Base-by-base conservation (phyloP, 1,139 yeast species). In the Saccharomyces hybrid region DNA sequence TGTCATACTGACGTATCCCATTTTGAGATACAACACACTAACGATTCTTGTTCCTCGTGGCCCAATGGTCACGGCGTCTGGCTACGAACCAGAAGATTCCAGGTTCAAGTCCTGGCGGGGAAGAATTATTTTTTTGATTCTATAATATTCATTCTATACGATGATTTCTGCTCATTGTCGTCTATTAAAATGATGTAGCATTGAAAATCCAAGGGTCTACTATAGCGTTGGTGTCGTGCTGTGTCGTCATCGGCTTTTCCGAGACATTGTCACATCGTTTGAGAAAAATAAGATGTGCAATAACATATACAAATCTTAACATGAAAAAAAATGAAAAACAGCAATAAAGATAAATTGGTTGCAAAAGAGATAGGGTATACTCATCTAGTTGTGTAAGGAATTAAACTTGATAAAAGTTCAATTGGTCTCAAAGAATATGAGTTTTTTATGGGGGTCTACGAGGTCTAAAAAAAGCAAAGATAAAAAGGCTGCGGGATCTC, bases 101-200 rank as follows among this genome's bases (percentile, higher is more conserved):
- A 84, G 91, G 90, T 85, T 85, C 90, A 88, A 85, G 85, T 84
- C 90, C 90, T 84, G 89, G 89, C 85, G 90, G 88, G 90, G 90
- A 84, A 84, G 90, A 78, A 77, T 72, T 78, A 13, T 30, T 20
- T 30, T 30, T 20, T 31, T 42, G 14, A 8, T n/a, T 13, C 38
- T n/a, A 27, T 13, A 31, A n/a, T 13, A 7, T 31, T 11, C 16
- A 5, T 31, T 31, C 5, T 5, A 31, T n/a, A 13, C 16, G 28
- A 27, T n/a, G 38, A 31, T 31, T 31, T 31, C n/a, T 31, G 13
- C n/a, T n/a, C 38, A 31, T 31, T 31, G 5, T 31, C 5, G 38
- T 31, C 14, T 31, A 11, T 13, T n/a, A 16, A 16, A 16, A 16
- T 16, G 2, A 2, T 16, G 2, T 16, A 16, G 2, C 2, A 16